Conservation (phyloP, 2,329 filamentous ascomycete species). For the Uncinocarpus reesii region DNA sequence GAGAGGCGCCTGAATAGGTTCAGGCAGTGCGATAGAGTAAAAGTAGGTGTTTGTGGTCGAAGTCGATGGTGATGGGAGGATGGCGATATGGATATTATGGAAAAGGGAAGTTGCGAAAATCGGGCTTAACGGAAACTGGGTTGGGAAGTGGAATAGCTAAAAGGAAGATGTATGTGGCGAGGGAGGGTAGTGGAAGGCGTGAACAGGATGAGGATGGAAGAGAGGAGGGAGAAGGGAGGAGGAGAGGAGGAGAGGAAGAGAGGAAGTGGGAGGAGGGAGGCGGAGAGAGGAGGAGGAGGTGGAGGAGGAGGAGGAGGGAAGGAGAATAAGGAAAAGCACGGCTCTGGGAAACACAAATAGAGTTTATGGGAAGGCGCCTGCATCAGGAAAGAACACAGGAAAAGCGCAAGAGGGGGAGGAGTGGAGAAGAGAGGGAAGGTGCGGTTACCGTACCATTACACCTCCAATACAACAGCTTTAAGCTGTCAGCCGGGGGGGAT, state of each 20-base stretch:
- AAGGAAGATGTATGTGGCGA: not conserved
- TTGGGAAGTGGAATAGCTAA: not conserved
- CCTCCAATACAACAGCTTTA: not conserved
- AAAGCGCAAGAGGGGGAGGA: conserved; percentile 13
- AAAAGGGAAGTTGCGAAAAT: not conserved
- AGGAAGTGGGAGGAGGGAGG: conserved; percentile 10
- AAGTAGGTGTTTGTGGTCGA: not conserved
- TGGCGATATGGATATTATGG: not conserved
- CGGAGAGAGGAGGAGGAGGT: conserved; percentile 11
- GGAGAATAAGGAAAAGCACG: conserved; percentile 3
- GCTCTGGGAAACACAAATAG: conserved; percentile 4
- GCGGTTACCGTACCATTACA: conserved; percentile 13
- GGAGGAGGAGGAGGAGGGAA: conserved; percentile 8
- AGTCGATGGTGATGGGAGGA: not conserved
- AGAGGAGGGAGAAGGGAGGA: conserved; percentile 9
- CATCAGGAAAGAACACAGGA: conserved; percentile 7
- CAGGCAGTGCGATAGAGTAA: not conserved
- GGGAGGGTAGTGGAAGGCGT: not conserved
- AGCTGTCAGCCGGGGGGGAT: no score
- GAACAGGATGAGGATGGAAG: conserved; percentile 36
- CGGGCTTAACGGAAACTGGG: not conserved
- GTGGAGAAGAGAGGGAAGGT: conserved; percentile 9
- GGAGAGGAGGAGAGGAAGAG: conserved; percentile 10
- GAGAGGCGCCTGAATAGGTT: not conserved
- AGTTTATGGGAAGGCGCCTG: conserved; percentile 10